phyloP scores from a whole-genome alignment of 345 rosid species.

The Bruguiera sexangula region DNA sequence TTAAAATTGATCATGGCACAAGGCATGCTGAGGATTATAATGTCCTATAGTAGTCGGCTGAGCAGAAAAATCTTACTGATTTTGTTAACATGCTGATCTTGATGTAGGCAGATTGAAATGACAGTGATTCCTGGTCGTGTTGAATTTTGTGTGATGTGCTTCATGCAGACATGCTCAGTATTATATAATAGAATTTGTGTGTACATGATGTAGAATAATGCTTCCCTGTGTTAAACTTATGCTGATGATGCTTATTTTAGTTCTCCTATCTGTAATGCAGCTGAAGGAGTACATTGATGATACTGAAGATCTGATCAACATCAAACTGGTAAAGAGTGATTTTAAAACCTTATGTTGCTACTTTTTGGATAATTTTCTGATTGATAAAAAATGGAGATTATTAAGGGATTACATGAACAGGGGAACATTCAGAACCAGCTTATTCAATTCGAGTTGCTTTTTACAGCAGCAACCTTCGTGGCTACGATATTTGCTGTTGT shows the following conservation, averaged over 20 bases:
- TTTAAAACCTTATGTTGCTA: background rate
- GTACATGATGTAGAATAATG: too few species aligned
- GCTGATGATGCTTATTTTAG: background rate
- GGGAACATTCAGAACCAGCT: constrained; percentile 92
- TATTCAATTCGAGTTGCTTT: constrained; percentile 91
- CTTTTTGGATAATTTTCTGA: background rate
- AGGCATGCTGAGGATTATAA: background rate
- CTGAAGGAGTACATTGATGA: constrained; percentile 95
- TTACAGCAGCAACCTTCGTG: constrained; percentile 90
- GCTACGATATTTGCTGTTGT: constrained; percentile 82
- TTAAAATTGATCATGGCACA: background rate
- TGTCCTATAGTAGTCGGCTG: background rate
- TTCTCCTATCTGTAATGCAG: constrained; percentile 42
- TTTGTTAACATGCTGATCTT: background rate
- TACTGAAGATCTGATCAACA: constrained; percentile 93
- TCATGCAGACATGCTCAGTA: too few species aligned
- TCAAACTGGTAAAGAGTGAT: constrained; percentile 60
- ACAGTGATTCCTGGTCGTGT: background rate
- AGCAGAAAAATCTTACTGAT: background rate
- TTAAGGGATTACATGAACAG: constrained; percentile 34
- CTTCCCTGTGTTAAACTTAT: background rate
- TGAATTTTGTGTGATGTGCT: background rate
- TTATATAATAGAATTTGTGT: too few species aligned
- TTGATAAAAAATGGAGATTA: background rate
- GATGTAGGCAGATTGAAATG: background rate